Evolutionary conservation across 768 basidiomycete genomes (phyloP).

Genomic region (Boletus reticuloceps): DNA sequence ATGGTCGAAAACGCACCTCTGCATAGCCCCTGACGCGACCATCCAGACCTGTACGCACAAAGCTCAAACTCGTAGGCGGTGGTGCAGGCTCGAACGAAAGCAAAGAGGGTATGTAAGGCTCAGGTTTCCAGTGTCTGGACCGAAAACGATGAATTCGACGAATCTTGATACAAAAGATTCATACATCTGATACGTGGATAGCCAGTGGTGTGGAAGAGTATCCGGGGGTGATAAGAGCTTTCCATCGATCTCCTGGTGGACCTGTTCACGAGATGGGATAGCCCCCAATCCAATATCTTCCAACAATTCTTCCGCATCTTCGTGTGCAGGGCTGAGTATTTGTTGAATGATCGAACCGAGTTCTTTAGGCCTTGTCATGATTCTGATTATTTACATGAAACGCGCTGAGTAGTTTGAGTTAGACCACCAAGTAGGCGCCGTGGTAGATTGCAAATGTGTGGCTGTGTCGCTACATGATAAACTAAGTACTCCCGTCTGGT

Average conservation of each 20-base stretch:
- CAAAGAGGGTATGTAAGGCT: constrained; percentile 59
- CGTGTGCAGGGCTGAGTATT: constrained; percentile 44
- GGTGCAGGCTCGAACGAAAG: constrained; percentile 65
- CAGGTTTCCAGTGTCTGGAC: constrained; percentile 69
- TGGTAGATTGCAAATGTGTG: constrained; percentile 5
- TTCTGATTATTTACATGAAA: constrained; percentile 8
- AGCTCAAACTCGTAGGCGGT: constrained; percentile 69
- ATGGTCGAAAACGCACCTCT: constrained; percentile 51
- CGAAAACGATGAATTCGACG: constrained; percentile 9
- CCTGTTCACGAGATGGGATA: constrained; percentile 55
- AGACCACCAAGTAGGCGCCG: background rate
- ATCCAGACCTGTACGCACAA: constrained; percentile 75
- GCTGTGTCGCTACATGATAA: constrained; percentile 15
- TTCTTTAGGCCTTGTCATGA: constrained; percentile 15
- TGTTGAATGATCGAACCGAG: constrained; percentile 38
- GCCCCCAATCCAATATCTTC: constrained; percentile 54
- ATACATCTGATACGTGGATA: constrained; percentile 84
- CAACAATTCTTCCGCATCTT: constrained; percentile 44
- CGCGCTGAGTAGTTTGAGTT: background rate
- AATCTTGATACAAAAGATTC: constrained; percentile 23
- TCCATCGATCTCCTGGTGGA: constrained; percentile 71
- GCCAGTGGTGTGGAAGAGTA: constrained; percentile 65
- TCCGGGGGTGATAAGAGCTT: constrained; percentile 69
- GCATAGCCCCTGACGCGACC: constrained; percentile 78
- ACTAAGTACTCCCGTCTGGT: background rate